Percentiles rank a stretch among this genome's conserved stretches.
phyloP scores from a whole-genome alignment of 2,329 filamentous ascomycete species.

The Pestalotiopsis sp. region DNA sequence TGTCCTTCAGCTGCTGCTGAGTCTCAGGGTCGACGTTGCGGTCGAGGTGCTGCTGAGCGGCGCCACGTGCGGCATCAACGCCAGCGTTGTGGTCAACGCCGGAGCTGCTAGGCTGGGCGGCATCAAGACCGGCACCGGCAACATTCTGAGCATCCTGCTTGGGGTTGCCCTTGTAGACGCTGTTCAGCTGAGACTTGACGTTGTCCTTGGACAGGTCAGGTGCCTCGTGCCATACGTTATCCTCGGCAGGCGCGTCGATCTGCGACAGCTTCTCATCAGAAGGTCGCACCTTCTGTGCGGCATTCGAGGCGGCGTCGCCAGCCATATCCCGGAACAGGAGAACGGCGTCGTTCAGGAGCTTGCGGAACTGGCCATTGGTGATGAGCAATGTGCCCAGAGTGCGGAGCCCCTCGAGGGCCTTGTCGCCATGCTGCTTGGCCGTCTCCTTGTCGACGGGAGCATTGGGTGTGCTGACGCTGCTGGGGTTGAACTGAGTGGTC shows the following conservation, averaged over 20 bases:
- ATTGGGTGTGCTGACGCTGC: conserved; percentile 61
- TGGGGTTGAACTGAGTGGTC: conserved; percentile 73
- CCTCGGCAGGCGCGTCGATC: conserved; percentile 82
- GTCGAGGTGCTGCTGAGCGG: conserved; percentile 57
- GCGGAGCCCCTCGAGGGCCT: conserved; percentile 81
- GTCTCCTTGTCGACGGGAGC: conserved; percentile 74
- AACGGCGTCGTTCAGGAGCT: conserved; percentile 81
- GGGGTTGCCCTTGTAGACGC: conserved; percentile 56
- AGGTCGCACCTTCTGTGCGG: conserved; percentile 75
- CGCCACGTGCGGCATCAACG: conserved; percentile 29
- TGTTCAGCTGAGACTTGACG: conserved; percentile 69
- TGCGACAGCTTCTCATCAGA: conserved; percentile 74
- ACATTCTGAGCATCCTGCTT: conserved; percentile 64
- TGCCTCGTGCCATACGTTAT: conserved; percentile 92
- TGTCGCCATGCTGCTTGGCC: conserved; percentile 80
- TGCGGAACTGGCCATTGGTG: conserved; percentile 95
- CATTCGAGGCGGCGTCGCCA: conserved; percentile 83
- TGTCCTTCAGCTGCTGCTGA: conserved; percentile 52
- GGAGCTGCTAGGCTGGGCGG: conserved; percentile 32
- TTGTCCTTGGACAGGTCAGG: conserved; percentile 74
- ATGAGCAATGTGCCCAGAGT: conserved; percentile 88
- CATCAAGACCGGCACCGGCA: conserved; percentile 50
- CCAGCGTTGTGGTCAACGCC: conserved; percentile 26
- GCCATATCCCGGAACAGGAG: conserved; percentile 87
- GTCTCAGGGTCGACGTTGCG: conserved; percentile 68